These are phyloP conservation scores for Remersonia thermophila DNA, from an alignment of 2,329 filamentous ascomycete genomes.

Conservation along the genomic window DNA sequence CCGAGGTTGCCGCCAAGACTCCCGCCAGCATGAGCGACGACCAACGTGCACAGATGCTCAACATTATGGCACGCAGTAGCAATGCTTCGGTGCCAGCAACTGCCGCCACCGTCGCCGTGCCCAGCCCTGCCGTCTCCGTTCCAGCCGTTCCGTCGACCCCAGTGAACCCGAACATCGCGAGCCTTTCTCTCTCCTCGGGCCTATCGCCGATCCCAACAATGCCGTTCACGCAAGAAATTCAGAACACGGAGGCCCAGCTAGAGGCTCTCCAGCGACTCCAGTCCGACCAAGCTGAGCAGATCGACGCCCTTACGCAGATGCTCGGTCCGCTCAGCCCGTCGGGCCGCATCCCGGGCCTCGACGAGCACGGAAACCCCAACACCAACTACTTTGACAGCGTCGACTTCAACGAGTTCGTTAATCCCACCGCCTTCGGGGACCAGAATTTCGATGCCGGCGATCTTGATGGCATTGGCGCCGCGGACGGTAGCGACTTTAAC, in stretches of 20 bases:
- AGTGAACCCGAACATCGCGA: background rate
- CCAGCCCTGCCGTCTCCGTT: constrained; percentile 7
- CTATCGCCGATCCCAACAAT: constrained; percentile 33
- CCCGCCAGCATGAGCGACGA: constrained; percentile 43
- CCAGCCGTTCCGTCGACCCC: constrained; percentile 10
- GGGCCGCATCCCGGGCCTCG: constrained; percentile 62
- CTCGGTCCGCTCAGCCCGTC: constrained; percentile 72
- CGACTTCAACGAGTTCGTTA: constrained; percentile 40
- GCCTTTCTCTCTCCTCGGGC: constrained; percentile 30
- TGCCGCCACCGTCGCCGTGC: constrained; percentile 8
- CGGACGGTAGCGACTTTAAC: constrained; percentile 32
- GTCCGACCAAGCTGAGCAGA: constrained; percentile 62
- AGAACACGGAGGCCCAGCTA: constrained; percentile 60
- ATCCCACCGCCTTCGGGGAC: constrained; percentile 27
- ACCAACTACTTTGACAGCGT: constrained; percentile 24
- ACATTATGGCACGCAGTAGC: constrained; percentile 42
- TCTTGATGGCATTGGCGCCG: constrained; percentile 1
- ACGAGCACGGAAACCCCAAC: constrained; percentile 26
- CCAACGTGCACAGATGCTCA: constrained; percentile 46
- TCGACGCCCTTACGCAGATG: constrained; percentile 61
- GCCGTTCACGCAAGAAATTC: constrained; percentile 48
- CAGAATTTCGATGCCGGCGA: constrained; percentile 2
- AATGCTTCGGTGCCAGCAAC: constrained; percentile 18
- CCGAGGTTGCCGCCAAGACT: constrained; percentile 44
- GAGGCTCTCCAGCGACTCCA: constrained; percentile 70